These are phyloP conservation scores for Boletus vermiculosoides DNA, from an alignment of 768 basidiomycete genomes.

Conservation along the genomic window DNA sequence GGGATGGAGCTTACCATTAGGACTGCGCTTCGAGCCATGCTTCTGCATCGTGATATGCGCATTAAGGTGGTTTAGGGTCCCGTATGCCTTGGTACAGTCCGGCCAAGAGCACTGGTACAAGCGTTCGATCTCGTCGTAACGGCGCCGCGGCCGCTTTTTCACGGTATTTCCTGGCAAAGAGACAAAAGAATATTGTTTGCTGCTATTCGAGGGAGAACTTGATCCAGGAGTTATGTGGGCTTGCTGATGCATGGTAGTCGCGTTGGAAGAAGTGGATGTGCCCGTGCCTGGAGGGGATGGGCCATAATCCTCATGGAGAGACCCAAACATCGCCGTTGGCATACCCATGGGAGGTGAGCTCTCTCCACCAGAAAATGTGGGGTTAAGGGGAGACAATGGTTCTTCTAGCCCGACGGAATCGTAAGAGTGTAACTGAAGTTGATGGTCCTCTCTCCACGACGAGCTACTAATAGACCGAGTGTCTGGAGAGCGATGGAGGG, in stretches of 20 bases:
- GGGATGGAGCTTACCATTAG: constrained; percentile 62
- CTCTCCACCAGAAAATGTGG: constrained; percentile 49
- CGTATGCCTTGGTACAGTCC: constrained; percentile 80
- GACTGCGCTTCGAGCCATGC: constrained; percentile 87
- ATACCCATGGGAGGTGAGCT: constrained; percentile 34
- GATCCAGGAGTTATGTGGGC: constrained; percentile 17
- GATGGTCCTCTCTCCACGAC: constrained; percentile 32
- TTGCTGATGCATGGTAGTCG: constrained; percentile 31
- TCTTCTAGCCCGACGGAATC: constrained; percentile 41
- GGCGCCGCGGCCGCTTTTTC: constrained; percentile 78
- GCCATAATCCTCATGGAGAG: constrained; percentile 51
- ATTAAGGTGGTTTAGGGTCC: constrained; percentile 95
- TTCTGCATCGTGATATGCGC: constrained; percentile 99
- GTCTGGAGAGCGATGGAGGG: constrained; percentile 46
- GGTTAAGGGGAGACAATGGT: constrained; percentile 54
- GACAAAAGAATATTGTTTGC: constrained; percentile 81
- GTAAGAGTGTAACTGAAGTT: constrained; percentile 34
- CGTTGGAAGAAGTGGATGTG: constrained; percentile 54
- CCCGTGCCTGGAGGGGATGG: constrained; percentile 63
- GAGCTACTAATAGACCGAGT: constrained; percentile 42
- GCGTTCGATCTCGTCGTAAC: constrained; percentile 95
- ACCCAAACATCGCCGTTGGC: constrained; percentile 40
- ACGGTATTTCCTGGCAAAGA: constrained; percentile 77
- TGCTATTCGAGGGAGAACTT: constrained; percentile 42
- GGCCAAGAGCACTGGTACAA: constrained; percentile 86